phyloP scores from a whole-genome alignment of 2,329 filamentous ascomycete genomes.

The Microcera coccophila region DNA sequence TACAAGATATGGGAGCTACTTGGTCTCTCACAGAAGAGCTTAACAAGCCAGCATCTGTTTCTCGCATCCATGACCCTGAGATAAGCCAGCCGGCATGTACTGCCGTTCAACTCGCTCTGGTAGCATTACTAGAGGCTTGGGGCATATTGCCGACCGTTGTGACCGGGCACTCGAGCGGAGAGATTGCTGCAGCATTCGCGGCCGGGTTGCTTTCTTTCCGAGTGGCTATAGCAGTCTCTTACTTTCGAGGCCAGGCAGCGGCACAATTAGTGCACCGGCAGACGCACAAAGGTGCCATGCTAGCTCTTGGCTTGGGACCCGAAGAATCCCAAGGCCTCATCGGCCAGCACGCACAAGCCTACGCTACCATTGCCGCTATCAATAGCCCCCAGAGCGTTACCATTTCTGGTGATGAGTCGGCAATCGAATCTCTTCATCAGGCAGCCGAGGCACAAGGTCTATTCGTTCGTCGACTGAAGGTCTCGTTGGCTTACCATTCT shows the following conservation, averaged over 20 bases:
- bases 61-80: conserved; percentile 34
- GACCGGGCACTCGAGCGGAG: conserved; percentile 38
- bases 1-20: not conserved
- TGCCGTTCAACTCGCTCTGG: conserved; percentile 49
- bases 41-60: conserved; percentile 4
- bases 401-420: conserved; percentile 28
- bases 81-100: conserved; percentile 52
- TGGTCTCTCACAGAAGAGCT: conserved; percentile 24
- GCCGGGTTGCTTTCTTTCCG: conserved; percentile 25
- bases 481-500: conserved; percentile 11
- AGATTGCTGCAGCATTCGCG: conserved; percentile 40
- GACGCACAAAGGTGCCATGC: conserved; percentile 28
- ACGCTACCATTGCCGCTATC: conserved; percentile 21
- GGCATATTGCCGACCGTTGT: conserved; percentile 30
- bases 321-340: conserved; percentile 21
- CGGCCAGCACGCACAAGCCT: conserved; percentile 1
- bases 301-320: conserved; percentile 28
- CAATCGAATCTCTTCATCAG: conserved; percentile 23
- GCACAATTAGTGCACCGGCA: conserved; percentile 1
- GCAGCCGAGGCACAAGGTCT: conserved; percentile 23
- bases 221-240: conserved; percentile 33
- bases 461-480: conserved; percentile 26
- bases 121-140: conserved; percentile 32
- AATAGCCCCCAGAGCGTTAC: conserved; percentile 30
- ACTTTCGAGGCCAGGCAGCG: conserved; percentile 30